Conservation (phyloP, 768 basidiomycete genomes). For the Trametes gibbosa region DNA sequence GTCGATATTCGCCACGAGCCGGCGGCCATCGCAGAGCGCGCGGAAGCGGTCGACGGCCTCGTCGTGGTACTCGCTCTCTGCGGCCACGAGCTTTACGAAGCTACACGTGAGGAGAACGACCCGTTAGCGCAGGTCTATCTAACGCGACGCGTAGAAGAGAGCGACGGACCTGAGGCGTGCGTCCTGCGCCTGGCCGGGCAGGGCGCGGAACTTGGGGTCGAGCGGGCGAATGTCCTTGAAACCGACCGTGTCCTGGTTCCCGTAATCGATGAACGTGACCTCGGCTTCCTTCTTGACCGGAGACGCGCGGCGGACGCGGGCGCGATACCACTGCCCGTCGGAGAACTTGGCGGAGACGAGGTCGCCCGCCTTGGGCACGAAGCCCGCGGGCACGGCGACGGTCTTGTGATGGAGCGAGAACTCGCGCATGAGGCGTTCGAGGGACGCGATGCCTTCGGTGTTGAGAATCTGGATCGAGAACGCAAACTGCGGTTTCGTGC, state of each 20-base stretch:
- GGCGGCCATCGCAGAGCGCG: constrained; percentile 83
- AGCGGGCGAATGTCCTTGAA: constrained; percentile 87
- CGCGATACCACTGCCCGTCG: constrained; percentile 94
- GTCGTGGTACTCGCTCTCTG: constrained; percentile 80
- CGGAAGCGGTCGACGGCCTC: constrained; percentile 90
- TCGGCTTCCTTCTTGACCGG: constrained; percentile 91
- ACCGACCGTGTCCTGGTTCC: constrained; percentile 86
- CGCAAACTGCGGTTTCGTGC: constrained; percentile 65
- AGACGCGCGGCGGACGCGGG: constrained; percentile 83
- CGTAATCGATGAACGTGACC: constrained; percentile 93
- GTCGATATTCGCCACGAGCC: constrained; percentile 95
- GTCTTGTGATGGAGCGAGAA: constrained; percentile 85
- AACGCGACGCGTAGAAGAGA: neutral
- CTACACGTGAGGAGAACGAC: constrained; percentile 36
- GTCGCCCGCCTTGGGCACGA: constrained; percentile 81
- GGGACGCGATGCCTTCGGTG: constrained; percentile 85
- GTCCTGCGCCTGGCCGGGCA: constrained; percentile 93
- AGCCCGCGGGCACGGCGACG: constrained; percentile 59
- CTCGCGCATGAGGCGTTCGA: constrained; percentile 93
- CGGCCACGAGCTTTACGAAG: constrained; percentile 80
- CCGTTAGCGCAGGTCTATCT: neutral
- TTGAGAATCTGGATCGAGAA: constrained; percentile 96
- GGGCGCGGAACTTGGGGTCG: constrained; percentile 83
- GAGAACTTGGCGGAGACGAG: constrained; percentile 94
- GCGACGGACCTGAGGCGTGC: constrained; percentile 76